Conservation (phyloP, 345 rosid species). For the Dovyalis caffra region DNA sequence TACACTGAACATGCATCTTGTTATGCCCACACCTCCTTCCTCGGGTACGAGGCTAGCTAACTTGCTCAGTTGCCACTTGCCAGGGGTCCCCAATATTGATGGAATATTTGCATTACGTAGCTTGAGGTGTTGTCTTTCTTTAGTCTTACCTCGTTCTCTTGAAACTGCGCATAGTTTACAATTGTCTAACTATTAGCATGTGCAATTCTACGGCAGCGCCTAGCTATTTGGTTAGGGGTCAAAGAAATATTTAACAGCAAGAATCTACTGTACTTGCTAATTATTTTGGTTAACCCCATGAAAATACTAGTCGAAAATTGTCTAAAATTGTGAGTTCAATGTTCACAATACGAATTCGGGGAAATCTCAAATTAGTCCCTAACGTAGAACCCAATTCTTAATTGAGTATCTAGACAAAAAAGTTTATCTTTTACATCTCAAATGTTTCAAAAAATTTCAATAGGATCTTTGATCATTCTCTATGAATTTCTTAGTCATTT, state of each 20-base stretch:
- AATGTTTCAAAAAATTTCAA: background rate
- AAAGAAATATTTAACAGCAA: too few relatives aligned
- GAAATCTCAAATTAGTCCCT: too few relatives aligned
- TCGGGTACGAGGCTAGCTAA: conserved; percentile 12
- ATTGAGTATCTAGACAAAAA: too few relatives aligned
- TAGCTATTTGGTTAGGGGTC: background rate
- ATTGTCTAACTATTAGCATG: background rate
- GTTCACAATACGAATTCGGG: too few relatives aligned
- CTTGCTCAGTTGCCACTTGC: conserved; percentile 8
- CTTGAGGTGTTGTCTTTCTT: conserved; percentile 30
- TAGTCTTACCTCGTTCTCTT: conserved; percentile 25
- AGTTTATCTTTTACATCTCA: background rate
- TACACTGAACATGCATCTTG: conserved; percentile 26
- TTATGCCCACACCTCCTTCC: conserved; percentile 13
- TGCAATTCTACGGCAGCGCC: background rate
- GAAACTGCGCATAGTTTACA: background rate
- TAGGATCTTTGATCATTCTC: background rate
- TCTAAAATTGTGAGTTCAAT: too few relatives aligned
- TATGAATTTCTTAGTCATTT: too few relatives aligned
- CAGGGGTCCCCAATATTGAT: conserved; percentile 22
- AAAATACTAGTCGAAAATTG: too few relatives aligned
- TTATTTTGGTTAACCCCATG: background rate
- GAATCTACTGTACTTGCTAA: background rate
- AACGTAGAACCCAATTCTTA: too few relatives aligned
- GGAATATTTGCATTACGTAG: conserved; percentile 24